A percentile compares a stretch with the other conserved stretches of the same genome.
Conservation (phyloP, 139 green algal genomes). For the Pseudopediastrum boryanum region DNA sequence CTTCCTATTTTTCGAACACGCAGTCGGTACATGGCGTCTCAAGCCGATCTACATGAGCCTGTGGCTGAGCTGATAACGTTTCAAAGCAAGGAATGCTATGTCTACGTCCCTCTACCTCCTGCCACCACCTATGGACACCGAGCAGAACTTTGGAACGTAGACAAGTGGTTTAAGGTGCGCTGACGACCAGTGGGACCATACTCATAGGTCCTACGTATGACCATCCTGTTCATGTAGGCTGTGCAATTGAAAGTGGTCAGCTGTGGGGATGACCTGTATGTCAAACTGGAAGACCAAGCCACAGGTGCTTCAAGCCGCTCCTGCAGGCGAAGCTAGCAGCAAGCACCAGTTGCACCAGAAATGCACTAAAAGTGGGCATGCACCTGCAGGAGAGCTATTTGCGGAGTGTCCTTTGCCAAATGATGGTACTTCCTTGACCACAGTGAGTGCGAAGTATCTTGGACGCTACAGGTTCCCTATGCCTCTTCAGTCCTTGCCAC, state of each 20-base stretch:
- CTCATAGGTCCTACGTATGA: background rate
- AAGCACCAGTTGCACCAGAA: background rate
- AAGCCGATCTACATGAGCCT: background rate
- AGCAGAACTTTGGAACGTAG: constrained; percentile 74
- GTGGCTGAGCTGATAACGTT: constrained; percentile 45
- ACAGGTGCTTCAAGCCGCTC: background rate
- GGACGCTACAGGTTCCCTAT: too few relatives aligned
- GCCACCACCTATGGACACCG: constrained; percentile 63
- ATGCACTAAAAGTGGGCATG: background rate
- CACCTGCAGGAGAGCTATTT: constrained; percentile 67
- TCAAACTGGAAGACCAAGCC: background rate
- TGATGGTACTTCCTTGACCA: constrained; percentile 52
- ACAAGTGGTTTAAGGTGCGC: constrained; percentile 70
- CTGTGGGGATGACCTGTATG: background rate
- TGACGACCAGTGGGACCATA: background rate
- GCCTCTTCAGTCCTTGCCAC: too few relatives aligned
- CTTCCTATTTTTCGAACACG: too few relatives aligned
- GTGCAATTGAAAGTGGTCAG: background rate
- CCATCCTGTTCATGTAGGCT: background rate
- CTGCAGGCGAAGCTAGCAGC: constrained; percentile 24
- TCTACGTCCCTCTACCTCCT: constrained; percentile 65
- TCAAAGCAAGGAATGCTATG: constrained; percentile 54
- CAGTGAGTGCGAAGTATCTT: constrained; percentile 30
- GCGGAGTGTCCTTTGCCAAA: constrained; percentile 73
- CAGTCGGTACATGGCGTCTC: background rate